Conservation (phyloP, 1,284 basidiomycete genomes). For the Naganishia liquefaciens region DNA sequence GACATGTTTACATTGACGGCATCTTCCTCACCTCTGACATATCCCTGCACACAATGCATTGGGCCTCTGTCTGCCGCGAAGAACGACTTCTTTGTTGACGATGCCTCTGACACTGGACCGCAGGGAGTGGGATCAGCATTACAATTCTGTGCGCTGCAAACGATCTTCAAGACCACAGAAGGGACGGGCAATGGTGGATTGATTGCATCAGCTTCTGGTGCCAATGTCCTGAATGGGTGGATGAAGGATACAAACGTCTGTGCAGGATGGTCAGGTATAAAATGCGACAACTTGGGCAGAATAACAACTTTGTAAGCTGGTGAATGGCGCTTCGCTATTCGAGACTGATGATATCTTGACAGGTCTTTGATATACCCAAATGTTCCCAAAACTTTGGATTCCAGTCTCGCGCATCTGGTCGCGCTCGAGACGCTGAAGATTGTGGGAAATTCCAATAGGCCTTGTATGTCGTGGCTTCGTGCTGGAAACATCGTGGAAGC, state of each 20-base stretch:
- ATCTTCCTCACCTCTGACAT: constrained; percentile 39
- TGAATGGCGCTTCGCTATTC: constrained; percentile 1
- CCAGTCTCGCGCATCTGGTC: constrained; percentile 43
- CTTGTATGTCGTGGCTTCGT: constrained; percentile 39
- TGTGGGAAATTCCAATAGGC: constrained; percentile 46
- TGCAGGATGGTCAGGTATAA: constrained; percentile 47
- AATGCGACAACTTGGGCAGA: constrained; percentile 46
- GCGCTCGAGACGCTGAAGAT: constrained; percentile 43
- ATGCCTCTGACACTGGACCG: constrained; percentile 25
- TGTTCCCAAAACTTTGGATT: constrained; percentile 41
- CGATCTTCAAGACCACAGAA: constrained; percentile 39
- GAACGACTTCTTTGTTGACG: constrained; percentile 44
- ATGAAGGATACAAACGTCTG: constrained; percentile 43
- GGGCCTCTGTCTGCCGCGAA: constrained; percentile 39
- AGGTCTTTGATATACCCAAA: constrained; percentile 47
- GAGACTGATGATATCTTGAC: constrained; percentile 16
- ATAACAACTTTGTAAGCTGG: constrained; percentile 44
- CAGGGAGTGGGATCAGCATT: constrained; percentile 47
- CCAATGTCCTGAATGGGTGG: constrained; percentile 37
- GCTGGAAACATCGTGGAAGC: constrained; percentile 5
- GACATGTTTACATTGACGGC: constrained; percentile 40
- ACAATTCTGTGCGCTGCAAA: constrained; percentile 52
- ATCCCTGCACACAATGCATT: constrained; percentile 48
- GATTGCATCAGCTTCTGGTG: constrained; percentile 2
- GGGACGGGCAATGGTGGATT: constrained; percentile 18